Evolutionary conservation across 208 protist genomes (phyloP).

Genomic region (Tritrichomonas foetus): DNA sequence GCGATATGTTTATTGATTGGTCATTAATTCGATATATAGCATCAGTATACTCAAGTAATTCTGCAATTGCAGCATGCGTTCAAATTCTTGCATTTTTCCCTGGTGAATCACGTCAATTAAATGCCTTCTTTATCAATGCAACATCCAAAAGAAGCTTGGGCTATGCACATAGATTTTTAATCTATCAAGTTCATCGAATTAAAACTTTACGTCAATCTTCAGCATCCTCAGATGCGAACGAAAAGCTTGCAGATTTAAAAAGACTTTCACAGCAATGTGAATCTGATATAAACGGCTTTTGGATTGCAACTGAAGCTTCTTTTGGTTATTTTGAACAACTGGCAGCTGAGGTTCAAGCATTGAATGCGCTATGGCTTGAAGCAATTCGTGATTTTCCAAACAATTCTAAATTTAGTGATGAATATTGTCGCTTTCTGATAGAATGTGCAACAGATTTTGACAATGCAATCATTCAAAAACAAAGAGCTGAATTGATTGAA

Average conservation of each 20-base stretch:
- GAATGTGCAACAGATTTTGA: not conserved
- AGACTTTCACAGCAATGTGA: not conserved
- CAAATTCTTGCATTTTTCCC: not conserved
- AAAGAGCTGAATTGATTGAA: not conserved
- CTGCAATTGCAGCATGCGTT: not conserved
- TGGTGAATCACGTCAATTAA: not conserved
- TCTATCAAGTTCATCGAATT: not conserved
- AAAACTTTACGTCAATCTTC: not conserved
- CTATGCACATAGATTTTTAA: not conserved
- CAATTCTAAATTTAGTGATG: not conserved
- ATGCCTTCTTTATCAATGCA: not conserved
- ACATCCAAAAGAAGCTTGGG: not conserved
- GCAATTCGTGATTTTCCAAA: not conserved
- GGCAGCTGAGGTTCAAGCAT: not conserved
- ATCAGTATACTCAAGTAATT: too few species aligned
- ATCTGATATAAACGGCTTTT: not conserved
- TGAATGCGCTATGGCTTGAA: not conserved
- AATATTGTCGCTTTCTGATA: not conserved
- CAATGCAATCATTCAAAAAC: not conserved
- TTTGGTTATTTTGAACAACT: not conserved
- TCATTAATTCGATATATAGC: not conserved
- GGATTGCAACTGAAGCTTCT: not conserved
- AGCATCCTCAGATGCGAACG: not conserved
- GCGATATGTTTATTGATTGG: not conserved
- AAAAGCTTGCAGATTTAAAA: not conserved